These are phyloP conservation scores for Amylostereum areolatum DNA, from an alignment of 1,284 basidiomycete genomes.

Conservation along the genomic window DNA sequence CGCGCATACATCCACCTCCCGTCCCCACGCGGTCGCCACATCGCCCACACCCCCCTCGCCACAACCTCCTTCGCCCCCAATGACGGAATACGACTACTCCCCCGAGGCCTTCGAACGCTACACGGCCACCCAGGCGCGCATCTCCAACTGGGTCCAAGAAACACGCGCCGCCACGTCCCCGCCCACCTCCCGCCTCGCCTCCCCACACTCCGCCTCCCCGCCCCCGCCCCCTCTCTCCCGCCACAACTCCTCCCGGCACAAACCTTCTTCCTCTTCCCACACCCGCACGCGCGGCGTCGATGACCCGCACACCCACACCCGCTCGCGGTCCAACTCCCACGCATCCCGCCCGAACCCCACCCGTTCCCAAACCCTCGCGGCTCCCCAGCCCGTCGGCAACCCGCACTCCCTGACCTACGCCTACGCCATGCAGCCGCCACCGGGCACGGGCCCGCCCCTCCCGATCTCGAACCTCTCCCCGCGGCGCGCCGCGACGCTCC, in stretches of 20 bases:
- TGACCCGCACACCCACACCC: conserved; percentile 8
- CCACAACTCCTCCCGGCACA: neutral
- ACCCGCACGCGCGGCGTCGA: neutral
- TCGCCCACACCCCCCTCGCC: neutral
- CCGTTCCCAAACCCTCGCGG: neutral
- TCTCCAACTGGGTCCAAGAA: conserved; percentile 35
- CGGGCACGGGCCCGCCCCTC: conserved; percentile 1
- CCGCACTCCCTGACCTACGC: conserved; percentile 9
- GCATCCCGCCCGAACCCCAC: conserved; percentile 2
- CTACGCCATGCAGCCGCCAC: conserved; percentile 6
- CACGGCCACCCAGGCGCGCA: conserved; percentile 33
- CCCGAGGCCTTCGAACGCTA: conserved; percentile 42
- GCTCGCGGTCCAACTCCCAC: conserved; percentile 6
- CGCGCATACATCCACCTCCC: no score
- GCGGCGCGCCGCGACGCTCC: conserved; percentile 7
- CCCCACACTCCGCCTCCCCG: conserved; percentile 22
- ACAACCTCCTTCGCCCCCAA: conserved; percentile 15
- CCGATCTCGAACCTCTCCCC: conserved; percentile 3
- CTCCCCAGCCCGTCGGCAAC: conserved; percentile 4
- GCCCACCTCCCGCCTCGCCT: conserved; percentile 18
- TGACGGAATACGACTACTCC: conserved; percentile 55
- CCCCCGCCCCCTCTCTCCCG: conserved; percentile 5
- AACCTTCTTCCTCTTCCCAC: neutral
- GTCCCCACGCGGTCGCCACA: no score
- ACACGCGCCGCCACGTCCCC: conserved; percentile 2